These are phyloP conservation scores for Colletotrichum kahawae DNA, from an alignment of 2,329 filamentous ascomycete species.

Conservation along the genomic window DNA sequence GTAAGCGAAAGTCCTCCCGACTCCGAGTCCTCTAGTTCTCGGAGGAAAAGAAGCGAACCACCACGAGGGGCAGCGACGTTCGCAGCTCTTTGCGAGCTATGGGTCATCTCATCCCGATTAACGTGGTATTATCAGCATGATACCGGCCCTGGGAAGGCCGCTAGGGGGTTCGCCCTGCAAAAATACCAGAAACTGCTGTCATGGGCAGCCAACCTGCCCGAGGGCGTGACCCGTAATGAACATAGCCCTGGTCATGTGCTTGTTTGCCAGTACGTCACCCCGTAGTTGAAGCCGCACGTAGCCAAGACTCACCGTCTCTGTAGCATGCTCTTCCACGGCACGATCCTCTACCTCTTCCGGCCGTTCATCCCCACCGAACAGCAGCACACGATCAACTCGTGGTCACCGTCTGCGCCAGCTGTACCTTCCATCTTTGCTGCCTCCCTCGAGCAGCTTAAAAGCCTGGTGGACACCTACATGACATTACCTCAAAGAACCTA, in stretches of 20 bases:
- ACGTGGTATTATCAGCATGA: constrained; percentile 30
- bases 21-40: background rate
- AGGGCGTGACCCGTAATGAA: constrained; percentile 28
- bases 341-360: constrained; percentile 16
- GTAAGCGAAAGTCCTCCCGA: background rate
- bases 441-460: constrained; percentile 42
- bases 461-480: constrained; percentile 41
- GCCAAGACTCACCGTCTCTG: background rate
- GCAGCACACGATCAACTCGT: constrained; percentile 8
- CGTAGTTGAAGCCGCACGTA: background rate
- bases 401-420: constrained; percentile 5
- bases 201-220: constrained; percentile 39
- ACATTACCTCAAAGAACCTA: constrained; percentile 34
- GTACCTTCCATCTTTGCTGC: constrained; percentile 32
- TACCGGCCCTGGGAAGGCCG: constrained; percentile 12
- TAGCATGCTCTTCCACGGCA: constrained; percentile 18
- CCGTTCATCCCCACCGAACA: constrained; percentile 11
- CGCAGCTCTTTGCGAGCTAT: constrained; percentile 38
- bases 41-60: background rate
- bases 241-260: constrained; percentile 35
- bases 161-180: constrained; percentile 33
- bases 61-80: constrained; percentile 27
- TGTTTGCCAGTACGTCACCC: constrained; percentile 38
- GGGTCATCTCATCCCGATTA: constrained; percentile 38
- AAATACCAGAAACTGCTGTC: constrained; percentile 43